Conservation (phyloP, 768 basidiomycete species). For the Calocybe cyanea region DNA sequence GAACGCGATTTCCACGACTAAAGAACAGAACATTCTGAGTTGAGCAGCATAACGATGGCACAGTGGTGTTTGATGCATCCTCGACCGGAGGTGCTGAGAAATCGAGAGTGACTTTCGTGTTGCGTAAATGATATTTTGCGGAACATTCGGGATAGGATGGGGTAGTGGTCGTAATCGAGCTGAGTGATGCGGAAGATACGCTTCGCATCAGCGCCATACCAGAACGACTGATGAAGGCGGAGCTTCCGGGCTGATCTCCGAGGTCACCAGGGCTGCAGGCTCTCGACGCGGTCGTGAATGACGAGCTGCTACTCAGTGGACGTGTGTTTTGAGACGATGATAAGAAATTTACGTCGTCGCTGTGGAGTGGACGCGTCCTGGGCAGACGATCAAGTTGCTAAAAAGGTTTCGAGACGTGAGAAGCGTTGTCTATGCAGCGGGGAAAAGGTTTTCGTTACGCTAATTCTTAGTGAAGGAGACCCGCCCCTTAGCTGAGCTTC, state of each 20-base stretch:
- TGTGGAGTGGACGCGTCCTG: conserved; percentile 14
- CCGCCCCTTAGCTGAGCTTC: conserved; percentile 13
- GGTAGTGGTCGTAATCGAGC: conserved; percentile 16
- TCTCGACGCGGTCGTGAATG: conserved; percentile 20
- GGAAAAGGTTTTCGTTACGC: conserved; percentile 12
- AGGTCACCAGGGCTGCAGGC: conserved; percentile 22
- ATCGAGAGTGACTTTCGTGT: conserved; percentile 30
- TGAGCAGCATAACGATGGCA: conserved; percentile 40
- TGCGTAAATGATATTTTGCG: conserved; percentile 28
- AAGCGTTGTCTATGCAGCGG: background rate
- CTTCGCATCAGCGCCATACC: conserved; percentile 30
- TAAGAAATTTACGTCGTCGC: conserved; percentile 15
- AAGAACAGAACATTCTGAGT: conserved; percentile 42
- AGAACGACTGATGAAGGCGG: conserved; percentile 22
- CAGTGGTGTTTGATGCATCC: conserved; percentile 5
- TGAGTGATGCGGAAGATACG: conserved; percentile 28
- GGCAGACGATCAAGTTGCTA: conserved; percentile 19
- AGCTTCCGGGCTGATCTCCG: conserved; percentile 18
- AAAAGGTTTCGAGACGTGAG: background rate
- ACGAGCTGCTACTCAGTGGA: conserved; percentile 23
- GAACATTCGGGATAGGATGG: conserved; percentile 32
- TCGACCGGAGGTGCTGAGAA: conserved; percentile 22
- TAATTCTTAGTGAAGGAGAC: conserved; percentile 6
- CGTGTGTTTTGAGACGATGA: conserved; percentile 11
- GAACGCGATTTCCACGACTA: conserved; percentile 51